Evolutionary conservation across 371 early-diverging fungal species (phyloP).

Genomic region (Syncephalastrum racemosum): DNA sequence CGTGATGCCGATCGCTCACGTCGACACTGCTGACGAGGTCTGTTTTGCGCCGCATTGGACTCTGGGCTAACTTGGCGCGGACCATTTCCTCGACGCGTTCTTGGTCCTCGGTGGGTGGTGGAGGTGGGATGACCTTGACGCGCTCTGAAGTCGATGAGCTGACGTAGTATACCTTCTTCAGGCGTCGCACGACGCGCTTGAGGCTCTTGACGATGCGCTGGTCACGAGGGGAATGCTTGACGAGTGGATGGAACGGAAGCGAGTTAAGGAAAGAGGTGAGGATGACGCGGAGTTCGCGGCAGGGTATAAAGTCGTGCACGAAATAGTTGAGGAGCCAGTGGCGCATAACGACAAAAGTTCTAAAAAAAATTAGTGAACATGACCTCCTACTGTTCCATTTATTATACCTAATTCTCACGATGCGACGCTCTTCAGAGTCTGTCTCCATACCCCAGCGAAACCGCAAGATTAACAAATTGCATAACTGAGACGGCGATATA

Average conservation of each 20-base stretch:
- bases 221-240: conserved; percentile 47
- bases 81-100: conserved; percentile 38
- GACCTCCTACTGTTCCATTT: too few species aligned
- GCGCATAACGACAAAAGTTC: conserved; percentile 66
- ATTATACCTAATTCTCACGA: conserved; percentile 59
- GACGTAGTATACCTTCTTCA: conserved; percentile 46
- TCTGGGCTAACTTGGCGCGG: conserved; percentile 33
- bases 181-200: conserved; percentile 41
- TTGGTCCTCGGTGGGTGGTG: conserved; percentile 41
- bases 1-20: conserved; percentile 23
- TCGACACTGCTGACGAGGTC: conserved; percentile 28
- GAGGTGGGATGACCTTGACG: conserved; percentile 45
- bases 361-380: conserved; percentile 9
- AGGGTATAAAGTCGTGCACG: conserved; percentile 61
- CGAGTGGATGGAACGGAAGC: conserved; percentile 40
- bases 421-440: conserved; percentile 53
- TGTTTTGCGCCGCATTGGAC: conserved; percentile 36
- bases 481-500: conserved; percentile 55
- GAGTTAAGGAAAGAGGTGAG: conserved; percentile 46
- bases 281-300: conserved; percentile 42
- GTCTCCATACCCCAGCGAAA: conserved; percentile 60
- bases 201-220: conserved; percentile 57
- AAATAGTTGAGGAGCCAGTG: conserved; percentile 72
- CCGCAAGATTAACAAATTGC: conserved; percentile 56
- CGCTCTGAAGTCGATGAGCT: conserved; percentile 24